Base-by-base conservation (phyloP, 495 filamentous ascomycete species). In the Glarea lozoyensis region DNA sequence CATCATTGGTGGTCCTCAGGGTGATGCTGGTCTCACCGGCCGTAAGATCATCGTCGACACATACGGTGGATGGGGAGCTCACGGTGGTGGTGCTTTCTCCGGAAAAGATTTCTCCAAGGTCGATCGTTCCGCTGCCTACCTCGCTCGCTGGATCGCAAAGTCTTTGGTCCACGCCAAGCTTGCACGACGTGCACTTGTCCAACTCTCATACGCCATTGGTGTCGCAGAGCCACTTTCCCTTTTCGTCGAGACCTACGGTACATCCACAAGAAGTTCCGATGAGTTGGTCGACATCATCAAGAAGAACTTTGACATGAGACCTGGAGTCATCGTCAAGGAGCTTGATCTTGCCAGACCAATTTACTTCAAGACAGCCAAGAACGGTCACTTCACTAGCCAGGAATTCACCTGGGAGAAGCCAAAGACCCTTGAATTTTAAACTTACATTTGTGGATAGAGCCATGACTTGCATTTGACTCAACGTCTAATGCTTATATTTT, bases 51-150 rank as follows among this genome's bases (percentile, higher is more conserved):
- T 98, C 59, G 92, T 98, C 63, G 92, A 98, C 70, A 97, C 92
- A 67, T 98, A 98, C 73, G 92, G 92, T 73, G 92, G 92, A 58
- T 98, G 92, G 92, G 92, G 92, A 72, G 92, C 92, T 54, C 92
- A 98, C 75, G 92, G 92, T 77, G 92, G 92, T 72, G 92, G 92
- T 78, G 92, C 92, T 66, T 98, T 98, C 84, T 97, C 92, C 60
- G 92, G 92, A 62, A 98, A 98, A 81, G 92, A 98, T 66, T 98
- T 95, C 84, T 94, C 88, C 71, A 98, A 98, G 77, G 92, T 98
- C 68, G 92, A 98, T 65, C 86, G 92, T 55, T 96, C 90, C 22
- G 92, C 92, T 53, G 92, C 92, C 58, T 98, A 98, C 72, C 78
- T 95, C 52, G 88, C 82, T 57, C 86, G 92, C 56, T 98, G 92